Conservation (phyloP, 352 stramenopile genomes). For the Phytophthora pisi region DNA sequence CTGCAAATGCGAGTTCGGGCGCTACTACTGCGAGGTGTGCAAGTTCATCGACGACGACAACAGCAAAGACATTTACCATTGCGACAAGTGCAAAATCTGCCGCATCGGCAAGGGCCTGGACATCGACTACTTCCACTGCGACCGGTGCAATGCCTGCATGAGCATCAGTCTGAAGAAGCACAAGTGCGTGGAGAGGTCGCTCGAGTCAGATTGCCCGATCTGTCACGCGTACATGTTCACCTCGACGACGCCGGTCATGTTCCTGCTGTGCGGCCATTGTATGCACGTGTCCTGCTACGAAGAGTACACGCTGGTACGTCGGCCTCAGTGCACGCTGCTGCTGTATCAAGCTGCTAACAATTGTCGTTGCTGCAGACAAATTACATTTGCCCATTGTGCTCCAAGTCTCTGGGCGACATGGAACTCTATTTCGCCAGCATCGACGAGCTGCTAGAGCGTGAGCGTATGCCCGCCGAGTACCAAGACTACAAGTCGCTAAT, state of each 20-base stretch:
- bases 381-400: slow-evolving; percentile 96
- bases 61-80: slow-evolving; percentile 97
- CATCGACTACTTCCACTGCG: slow-evolving; percentile 98
- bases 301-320: slow-evolving; percentile 88
- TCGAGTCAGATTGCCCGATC: slow-evolving; percentile 96
- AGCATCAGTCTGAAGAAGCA: slow-evolving; percentile 90
- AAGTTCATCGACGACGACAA: slow-evolving; percentile 95
- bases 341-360: slow-evolving; percentile 7
- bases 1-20: slow-evolving; percentile 85
- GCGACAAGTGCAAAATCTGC: slow-evolving; percentile 98
- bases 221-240: slow-evolving; percentile 97
- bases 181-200: slow-evolving; percentile 94
- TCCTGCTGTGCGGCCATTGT: slow-evolving; percentile 95
- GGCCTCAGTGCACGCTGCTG: background rate
- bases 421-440: slow-evolving; percentile 88
- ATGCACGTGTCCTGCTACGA: slow-evolving; percentile 97
- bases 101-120: slow-evolving; percentile 94
- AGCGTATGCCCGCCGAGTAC: slow-evolving; percentile 85
- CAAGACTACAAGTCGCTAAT: slow-evolving; percentile 74
- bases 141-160: slow-evolving; percentile 98
- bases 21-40: slow-evolving; percentile 96
- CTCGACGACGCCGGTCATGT: slow-evolving; percentile 94
- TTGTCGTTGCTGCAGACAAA: slow-evolving; percentile 60
- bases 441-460: slow-evolving; percentile 78
- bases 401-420: slow-evolving; percentile 96